Conservation (phyloP, 176 grass and related monocot genomes). For the Aegilops bicornis region DNA sequence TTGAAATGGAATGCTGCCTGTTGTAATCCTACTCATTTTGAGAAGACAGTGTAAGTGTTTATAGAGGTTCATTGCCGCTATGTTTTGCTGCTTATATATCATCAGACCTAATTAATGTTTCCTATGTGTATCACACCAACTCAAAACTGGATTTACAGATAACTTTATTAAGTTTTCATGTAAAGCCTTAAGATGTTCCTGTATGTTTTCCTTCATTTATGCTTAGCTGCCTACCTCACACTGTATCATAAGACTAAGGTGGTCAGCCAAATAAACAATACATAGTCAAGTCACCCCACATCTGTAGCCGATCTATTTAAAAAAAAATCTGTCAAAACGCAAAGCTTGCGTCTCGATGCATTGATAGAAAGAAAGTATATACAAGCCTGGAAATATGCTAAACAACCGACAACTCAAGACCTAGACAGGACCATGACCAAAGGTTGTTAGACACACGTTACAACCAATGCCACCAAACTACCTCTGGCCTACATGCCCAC, state of each 20-base stretch:
- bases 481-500: neutral
- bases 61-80: neutral
- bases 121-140: neutral
- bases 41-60: neutral
- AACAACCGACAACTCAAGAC: neutral
- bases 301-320: neutral
- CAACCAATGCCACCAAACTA: neutral
- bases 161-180: neutral
- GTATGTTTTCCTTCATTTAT: neutral
- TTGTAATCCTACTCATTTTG: constrained; percentile 5
- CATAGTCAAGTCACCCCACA: neutral
- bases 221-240: neutral
- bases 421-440: neutral
- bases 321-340: neutral
- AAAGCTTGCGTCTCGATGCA: neutral
- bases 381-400: neutral
- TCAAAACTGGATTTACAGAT: neutral
- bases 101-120: neutral
- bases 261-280: neutral
- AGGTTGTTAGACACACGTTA: neutral
- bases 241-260: neutral
- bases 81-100: neutral
- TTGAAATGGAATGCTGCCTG: neutral
- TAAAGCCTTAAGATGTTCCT: neutral
- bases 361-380: neutral